phyloP scores from a whole-genome alignment of 2,329 filamentous ascomycete species.

The Alternaria panax region DNA sequence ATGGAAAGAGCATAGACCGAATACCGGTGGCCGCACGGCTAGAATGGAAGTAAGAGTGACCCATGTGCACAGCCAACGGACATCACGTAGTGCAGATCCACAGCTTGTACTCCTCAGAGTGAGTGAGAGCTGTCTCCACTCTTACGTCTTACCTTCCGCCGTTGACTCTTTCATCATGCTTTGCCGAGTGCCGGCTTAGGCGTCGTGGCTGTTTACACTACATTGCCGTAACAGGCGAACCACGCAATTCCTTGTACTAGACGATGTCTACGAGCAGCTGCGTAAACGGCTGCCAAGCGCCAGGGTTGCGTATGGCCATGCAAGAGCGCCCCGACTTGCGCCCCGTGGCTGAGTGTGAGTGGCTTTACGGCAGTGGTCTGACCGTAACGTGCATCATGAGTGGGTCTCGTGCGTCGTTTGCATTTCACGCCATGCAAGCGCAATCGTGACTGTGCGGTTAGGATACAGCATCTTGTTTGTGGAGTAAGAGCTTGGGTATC shows the following conservation, averaged over 20 bases:
- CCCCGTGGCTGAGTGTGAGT: constrained; percentile 31
- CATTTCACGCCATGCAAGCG: constrained; percentile 8
- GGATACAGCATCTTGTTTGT: background rate
- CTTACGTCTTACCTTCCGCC: background rate
- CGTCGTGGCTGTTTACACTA: background rate
- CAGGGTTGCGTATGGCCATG: constrained; percentile 17
- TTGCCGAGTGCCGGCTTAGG: constrained; percentile 27
- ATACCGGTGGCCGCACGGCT: background rate
- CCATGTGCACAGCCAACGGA: constrained; percentile 3
- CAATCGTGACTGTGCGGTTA: constrained; percentile 18
- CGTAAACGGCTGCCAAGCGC: constrained; percentile 12
- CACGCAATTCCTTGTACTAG: background rate
- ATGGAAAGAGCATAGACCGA: constrained; percentile 5
- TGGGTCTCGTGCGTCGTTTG: constrained; percentile 25
- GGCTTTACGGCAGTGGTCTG: constrained; percentile 25
- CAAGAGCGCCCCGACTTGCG: constrained; percentile 18
- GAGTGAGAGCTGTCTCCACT: background rate
- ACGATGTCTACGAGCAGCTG: constrained; percentile 4
- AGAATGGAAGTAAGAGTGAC: background rate
- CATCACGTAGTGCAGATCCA: background rate
- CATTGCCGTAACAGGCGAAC: background rate
- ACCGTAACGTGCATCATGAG: constrained; percentile 24
- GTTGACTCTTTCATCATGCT: background rate
- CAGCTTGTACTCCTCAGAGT: background rate
- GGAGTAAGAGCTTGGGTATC: background rate